Conservation (phyloP, 129 eudicot species). For the Scalesia atractyloides region DNA sequence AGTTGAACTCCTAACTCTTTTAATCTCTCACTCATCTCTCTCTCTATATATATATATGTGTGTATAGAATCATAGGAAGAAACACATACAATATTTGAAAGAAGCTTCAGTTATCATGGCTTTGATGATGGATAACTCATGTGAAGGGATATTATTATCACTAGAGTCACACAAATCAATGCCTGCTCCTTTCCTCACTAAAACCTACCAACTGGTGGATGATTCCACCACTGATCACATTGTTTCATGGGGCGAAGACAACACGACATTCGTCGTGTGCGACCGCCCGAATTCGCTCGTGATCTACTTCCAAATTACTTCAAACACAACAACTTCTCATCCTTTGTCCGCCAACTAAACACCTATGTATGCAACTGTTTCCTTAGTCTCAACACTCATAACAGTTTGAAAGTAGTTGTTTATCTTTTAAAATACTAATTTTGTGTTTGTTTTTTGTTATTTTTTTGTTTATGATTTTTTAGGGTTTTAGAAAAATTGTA, state of each 20-base stretch:
- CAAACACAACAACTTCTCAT: conserved; percentile 96
- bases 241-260: conserved; percentile 97
- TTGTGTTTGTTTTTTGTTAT: not conserved
- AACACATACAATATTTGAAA: conserved; percentile 22
- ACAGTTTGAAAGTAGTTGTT: not conserved
- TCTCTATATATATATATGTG: not conserved
- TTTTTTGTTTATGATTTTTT: not conserved
- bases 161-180: conserved; percentile 81
- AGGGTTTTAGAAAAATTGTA: conserved; percentile 97
- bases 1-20: conserved; percentile 13
- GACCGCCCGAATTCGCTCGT: conserved; percentile 97
- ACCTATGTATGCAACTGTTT: conserved; percentile 58
- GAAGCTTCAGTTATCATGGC: conserved; percentile 52
- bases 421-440: conserved; percentile 3
- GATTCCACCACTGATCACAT: conserved; percentile 86
- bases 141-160: conserved; percentile 71
- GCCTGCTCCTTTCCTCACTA: conserved; percentile 95
- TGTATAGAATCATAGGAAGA: not conserved
- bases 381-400: no score
- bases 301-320: conserved; percentile 96
- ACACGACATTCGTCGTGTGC: conserved; percentile 90
- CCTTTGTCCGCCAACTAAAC: conserved; percentile 96
- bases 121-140: conserved; percentile 65
- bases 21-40: conserved; percentile 20
- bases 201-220: conserved; percentile 83